These are phyloP conservation scores for Zangia roseola DNA, from an alignment of 768 basidiomycete species.

Conservation along the genomic window DNA sequence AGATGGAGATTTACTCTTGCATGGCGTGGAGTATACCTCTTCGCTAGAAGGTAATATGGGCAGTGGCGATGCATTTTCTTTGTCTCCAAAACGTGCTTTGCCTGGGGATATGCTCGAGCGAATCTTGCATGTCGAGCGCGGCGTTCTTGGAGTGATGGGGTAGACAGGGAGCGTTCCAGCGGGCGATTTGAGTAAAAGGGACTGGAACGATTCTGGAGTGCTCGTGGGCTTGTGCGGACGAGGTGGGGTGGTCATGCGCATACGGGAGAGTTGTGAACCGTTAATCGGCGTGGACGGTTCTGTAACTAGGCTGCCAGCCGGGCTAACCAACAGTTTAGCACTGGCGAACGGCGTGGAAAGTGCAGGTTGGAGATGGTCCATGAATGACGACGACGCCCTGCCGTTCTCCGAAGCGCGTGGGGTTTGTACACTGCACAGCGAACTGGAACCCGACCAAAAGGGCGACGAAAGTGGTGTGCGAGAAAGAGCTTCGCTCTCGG, in stretches of 20 bases:
- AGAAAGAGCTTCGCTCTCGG: slow-evolving; percentile 6
- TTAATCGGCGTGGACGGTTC: slow-evolving; percentile 30
- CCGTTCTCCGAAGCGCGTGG: neutral
- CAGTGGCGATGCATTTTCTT: slow-evolving; percentile 60
- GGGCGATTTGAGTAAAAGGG: slow-evolving; percentile 28
- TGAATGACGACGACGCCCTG: slow-evolving; percentile 16
- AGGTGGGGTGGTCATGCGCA: slow-evolving; percentile 32
- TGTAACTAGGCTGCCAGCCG: neutral
- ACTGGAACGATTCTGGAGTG: slow-evolving; percentile 33
- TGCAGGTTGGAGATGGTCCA: slow-evolving; percentile 30
- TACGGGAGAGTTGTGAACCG: slow-evolving; percentile 18
- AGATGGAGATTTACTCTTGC: slow-evolving; percentile 18
- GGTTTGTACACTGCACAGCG: slow-evolving; percentile 3
- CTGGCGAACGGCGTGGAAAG: slow-evolving; percentile 16
- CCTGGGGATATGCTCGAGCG: slow-evolving; percentile 33
- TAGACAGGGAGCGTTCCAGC: slow-evolving; percentile 26
- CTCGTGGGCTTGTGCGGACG: slow-evolving; percentile 36
- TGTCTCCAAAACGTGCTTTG: slow-evolving; percentile 43
- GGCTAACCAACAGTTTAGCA: slow-evolving; percentile 2
- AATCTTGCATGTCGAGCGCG: slow-evolving; percentile 24
- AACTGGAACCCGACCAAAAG: neutral
- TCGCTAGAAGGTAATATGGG: slow-evolving; percentile 42
- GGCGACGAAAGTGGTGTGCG: slow-evolving; percentile 13
- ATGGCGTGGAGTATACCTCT: slow-evolving; percentile 40
- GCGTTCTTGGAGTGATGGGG: slow-evolving; percentile 32